These are phyloP conservation scores for Neopestalotiopsis clavispora DNA, from an alignment of 2,329 filamentous ascomycete species.

Conservation along the genomic window DNA sequence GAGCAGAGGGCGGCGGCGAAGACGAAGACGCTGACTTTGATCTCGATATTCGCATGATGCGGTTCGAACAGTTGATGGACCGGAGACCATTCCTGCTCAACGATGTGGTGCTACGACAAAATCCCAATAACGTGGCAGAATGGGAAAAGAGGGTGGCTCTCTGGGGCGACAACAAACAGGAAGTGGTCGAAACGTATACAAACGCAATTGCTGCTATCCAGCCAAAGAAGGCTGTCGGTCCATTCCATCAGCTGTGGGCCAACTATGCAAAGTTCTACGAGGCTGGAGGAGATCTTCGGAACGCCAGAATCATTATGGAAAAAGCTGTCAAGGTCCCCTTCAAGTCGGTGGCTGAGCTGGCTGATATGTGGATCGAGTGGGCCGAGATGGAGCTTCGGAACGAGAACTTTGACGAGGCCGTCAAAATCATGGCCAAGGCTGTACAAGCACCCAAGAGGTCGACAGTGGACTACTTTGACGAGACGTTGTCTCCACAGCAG, in stretches of 20 bases:
- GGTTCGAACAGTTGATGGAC: conserved; percentile 98
- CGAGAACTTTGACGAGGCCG: conserved; percentile 93
- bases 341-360: conserved; percentile 95
- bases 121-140: conserved; percentile 93
- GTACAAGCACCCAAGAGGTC: conserved; percentile 96
- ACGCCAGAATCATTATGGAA: conserved; percentile 91
- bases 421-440: conserved; percentile 95
- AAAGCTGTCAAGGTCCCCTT: conserved; percentile 98
- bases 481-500: conserved; percentile 90
- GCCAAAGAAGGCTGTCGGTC: conserved; percentile 91
- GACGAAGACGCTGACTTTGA: conserved; percentile 91
- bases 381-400: conserved; percentile 96
- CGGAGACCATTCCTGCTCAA: conserved; percentile 94
- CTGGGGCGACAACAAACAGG: conserved; percentile 91
- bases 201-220: conserved; percentile 91
- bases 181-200: conserved; percentile 93
- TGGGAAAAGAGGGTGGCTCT: conserved; percentile 97
- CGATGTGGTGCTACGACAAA: conserved; percentile 92
- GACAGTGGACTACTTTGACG: conserved; percentile 99
- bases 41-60: conserved; percentile 94
- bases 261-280: conserved; percentile 99
- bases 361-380: conserved; percentile 99
- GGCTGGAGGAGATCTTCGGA: conserved; percentile 79
- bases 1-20: conserved; percentile 77
- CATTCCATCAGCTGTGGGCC: conserved; percentile 93